Conservation (phyloP, 441 rosid species). For the Biscutella laevigata region DNA sequence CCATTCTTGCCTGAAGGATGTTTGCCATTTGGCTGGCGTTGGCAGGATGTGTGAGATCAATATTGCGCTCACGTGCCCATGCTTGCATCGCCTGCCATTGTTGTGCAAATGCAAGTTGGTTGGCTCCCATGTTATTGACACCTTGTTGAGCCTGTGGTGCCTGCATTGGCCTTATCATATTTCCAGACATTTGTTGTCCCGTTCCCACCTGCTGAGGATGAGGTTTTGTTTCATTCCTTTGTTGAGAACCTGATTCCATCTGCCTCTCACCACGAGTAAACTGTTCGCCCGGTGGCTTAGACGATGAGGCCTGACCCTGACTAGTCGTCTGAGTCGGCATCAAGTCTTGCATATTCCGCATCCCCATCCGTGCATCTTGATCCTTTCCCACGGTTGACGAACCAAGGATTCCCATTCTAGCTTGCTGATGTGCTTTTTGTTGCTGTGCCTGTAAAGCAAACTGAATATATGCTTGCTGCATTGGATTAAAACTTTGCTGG, state of each 20-base stretch:
- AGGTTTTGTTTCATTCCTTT: slow-evolving; percentile 56
- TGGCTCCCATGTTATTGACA: slow-evolving; percentile 51
- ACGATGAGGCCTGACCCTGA: slow-evolving; percentile 80
- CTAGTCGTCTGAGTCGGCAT: slow-evolving; percentile 63
- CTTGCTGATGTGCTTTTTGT: slow-evolving; percentile 62
- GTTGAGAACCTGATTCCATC: slow-evolving; percentile 61
- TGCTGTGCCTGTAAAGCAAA: slow-evolving; percentile 76
- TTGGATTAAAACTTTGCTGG: slow-evolving; percentile 67
- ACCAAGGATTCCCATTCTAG: slow-evolving; percentile 65
- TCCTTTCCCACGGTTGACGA: slow-evolving; percentile 52
- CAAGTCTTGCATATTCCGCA: slow-evolving; percentile 78
- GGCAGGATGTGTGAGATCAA: slow-evolving; percentile 88
- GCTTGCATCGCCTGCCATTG: slow-evolving; percentile 84
- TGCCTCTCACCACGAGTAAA: slow-evolving; percentile 60
- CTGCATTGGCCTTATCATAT: slow-evolving; percentile 64
- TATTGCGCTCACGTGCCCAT: slow-evolving; percentile 84
- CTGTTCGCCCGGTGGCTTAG: slow-evolving; percentile 65
- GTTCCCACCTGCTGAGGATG: slow-evolving; percentile 38
- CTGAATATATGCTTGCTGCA: slow-evolving; percentile 85
- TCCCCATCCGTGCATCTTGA: slow-evolving; percentile 55
- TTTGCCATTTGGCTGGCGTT: slow-evolving; percentile 84
- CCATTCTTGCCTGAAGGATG: slow-evolving; percentile 81
- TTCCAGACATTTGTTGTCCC: slow-evolving; percentile 57
- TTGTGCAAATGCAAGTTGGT: slow-evolving; percentile 67
- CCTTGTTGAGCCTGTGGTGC: slow-evolving; percentile 58